Percentiles rank a stretch among this genome's conserved stretches.
phyloP scores from a whole-genome alignment of 306 rosid genomes.

The Sesbania bispinosa region DNA sequence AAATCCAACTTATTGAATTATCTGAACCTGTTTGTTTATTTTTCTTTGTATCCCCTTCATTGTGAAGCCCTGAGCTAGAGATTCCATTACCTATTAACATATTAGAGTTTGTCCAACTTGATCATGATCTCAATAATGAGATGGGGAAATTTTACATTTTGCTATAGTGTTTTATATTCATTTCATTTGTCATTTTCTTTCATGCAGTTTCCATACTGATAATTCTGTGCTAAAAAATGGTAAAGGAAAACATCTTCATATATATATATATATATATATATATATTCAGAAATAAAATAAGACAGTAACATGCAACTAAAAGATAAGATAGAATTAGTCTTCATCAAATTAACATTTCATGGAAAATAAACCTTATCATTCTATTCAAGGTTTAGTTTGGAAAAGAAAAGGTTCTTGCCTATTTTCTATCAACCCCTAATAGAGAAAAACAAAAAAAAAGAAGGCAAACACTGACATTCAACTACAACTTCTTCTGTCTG shows the following conservation, averaged over 20 bases:
- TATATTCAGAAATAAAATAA: slow-evolving; percentile 10
- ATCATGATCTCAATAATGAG: slow-evolving; percentile 18
- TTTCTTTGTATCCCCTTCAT: slow-evolving; percentile 4
- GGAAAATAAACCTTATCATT: slow-evolving; percentile 30
- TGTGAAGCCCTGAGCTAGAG: slow-evolving; percentile 24
- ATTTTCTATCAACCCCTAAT: slow-evolving; percentile 20
- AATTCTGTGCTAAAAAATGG: background rate
- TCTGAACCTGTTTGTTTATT: background rate
- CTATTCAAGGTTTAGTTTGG: slow-evolving; percentile 19
- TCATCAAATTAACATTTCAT: slow-evolving; percentile 29
- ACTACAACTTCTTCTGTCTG: background rate
- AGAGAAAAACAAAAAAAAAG: background rate
- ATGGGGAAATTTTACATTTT: background rate
- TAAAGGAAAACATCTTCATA: slow-evolving; percentile 1
- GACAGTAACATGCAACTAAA: slow-evolving; percentile 5
- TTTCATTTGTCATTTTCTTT: slow-evolving; percentile 6
- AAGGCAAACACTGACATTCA: slow-evolving; percentile 20
- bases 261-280: too few relatives aligned
- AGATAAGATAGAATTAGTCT: slow-evolving; percentile 20
- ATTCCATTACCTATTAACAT: background rate
- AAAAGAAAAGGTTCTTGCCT: slow-evolving; percentile 8
- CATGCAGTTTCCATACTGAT: background rate
- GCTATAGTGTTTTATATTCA: too few relatives aligned
- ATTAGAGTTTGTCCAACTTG: background rate
- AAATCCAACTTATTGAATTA: background rate